Percentiles rank a stretch among this genome's conserved stretches.
Conservation (phyloP, 352 stramenopile species). For the Phytophthora colocasiae region DNA sequence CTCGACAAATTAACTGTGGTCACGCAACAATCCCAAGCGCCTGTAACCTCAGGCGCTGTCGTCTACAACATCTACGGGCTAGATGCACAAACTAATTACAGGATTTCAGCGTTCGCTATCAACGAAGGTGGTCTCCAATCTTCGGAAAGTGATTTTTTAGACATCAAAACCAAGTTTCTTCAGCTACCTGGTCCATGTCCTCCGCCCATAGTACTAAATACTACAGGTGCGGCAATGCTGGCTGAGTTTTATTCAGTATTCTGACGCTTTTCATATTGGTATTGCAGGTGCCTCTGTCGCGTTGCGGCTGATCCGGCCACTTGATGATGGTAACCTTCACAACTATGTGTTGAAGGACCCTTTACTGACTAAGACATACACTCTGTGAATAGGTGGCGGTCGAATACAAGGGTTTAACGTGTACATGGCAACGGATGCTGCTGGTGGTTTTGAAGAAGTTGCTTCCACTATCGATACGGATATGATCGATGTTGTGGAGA, state of each 20-base stretch:
- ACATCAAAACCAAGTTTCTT: constrained; percentile 24
- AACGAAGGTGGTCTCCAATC: constrained; percentile 33
- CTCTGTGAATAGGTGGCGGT: constrained; percentile 43
- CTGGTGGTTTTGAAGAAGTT: constrained; percentile 42
- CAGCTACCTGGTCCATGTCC: constrained; percentile 51
- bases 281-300: constrained; percentile 52
- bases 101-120: constrained; percentile 36
- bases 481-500: constrained; percentile 37
- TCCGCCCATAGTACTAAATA: constrained; percentile 42
- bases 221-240: constrained; percentile 43
- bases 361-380: not conserved
- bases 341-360: not conserved
- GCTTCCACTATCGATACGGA: constrained; percentile 31
- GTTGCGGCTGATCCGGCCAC: constrained; percentile 45
- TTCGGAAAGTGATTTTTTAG: constrained; percentile 25
- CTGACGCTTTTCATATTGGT: too few relatives aligned
- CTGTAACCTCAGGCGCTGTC: constrained; percentile 18
- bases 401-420: constrained; percentile 62
- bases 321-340: constrained; percentile 44
- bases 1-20: constrained; percentile 7
- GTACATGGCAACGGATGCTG: constrained; percentile 53
- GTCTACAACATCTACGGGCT: constrained; percentile 43
- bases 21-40: constrained; percentile 11
- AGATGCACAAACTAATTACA: constrained; percentile 42
- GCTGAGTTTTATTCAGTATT: not conserved